Evolutionary conservation across 139 green algal genomes (phyloP).

Genomic region (Coelastrella sp.): DNA sequence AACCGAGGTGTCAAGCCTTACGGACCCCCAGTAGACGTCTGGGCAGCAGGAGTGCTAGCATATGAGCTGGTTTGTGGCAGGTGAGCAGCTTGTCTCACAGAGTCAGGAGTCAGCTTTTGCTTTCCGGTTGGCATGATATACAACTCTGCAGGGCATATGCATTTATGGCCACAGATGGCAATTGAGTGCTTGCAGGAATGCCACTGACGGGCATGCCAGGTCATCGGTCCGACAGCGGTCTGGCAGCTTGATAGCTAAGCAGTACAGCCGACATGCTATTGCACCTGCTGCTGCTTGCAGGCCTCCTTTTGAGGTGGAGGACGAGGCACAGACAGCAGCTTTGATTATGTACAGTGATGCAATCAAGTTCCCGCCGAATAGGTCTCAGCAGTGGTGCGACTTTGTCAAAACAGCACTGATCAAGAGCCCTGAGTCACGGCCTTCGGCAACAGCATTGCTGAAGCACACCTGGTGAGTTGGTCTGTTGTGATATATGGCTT

Average conservation of each 20-base stretch:
- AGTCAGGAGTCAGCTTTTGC: no score
- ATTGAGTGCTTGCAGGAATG: background rate
- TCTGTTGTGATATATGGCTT: background rate
- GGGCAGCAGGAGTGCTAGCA: conserved; percentile 86
- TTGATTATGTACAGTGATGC: conserved; percentile 82
- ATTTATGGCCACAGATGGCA: no score
- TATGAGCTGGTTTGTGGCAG: conserved; percentile 87
- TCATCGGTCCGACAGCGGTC: background rate
- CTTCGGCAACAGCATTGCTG: conserved; percentile 75
- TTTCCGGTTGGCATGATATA: no score
- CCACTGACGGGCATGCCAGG: background rate
- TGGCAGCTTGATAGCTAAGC: no score
- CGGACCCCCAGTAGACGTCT: conserved; percentile 76
- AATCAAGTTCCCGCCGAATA: conserved; percentile 64
- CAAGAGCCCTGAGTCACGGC: conserved; percentile 74
- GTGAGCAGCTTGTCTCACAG: background rate
- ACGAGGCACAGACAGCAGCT: conserved; percentile 79
- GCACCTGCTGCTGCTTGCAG: background rate
- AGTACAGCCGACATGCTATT: no score
- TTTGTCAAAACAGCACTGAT: conserved; percentile 73
- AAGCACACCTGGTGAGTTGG: conserved; percentile 73
- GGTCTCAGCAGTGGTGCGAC: conserved; percentile 53
- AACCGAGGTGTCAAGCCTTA: conserved; percentile 75
- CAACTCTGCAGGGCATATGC: no score
- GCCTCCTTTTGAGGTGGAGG: conserved; percentile 78